phyloP scores from a whole-genome alignment of 176 grass and related monocot genomes.

The Triticum turgidum region DNA sequence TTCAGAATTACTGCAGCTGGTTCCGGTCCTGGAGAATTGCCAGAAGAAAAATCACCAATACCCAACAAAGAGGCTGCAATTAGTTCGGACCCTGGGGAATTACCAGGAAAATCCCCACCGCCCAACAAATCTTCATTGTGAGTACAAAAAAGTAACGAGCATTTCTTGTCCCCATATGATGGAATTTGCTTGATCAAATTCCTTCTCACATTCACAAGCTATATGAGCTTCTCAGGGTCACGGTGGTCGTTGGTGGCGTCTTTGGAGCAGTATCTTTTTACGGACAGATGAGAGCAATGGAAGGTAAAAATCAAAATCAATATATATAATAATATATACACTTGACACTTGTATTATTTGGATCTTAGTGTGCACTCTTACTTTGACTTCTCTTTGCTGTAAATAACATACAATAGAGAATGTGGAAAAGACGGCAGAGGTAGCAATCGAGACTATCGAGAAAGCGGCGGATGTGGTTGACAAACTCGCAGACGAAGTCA shows the following conservation, averaged over 20 bases:
- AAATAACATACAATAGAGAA: slow-evolving; percentile 21
- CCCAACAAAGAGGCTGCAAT: neutral
- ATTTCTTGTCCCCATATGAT: neutral
- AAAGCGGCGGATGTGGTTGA: slow-evolving; percentile 47
- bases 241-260: slow-evolving; percentile 37
- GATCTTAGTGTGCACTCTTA: neutral
- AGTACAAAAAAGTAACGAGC: neutral
- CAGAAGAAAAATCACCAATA: neutral
- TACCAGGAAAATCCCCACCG: slow-evolving; percentile 23
- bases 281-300: slow-evolving; percentile 37
- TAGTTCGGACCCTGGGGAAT: slow-evolving; percentile 7
- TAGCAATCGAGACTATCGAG: slow-evolving; percentile 43
- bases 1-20: slow-evolving; percentile 11
- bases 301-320: slow-evolving; percentile 18
- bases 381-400: neutral
- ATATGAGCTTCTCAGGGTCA: slow-evolving; percentile 31
- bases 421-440: slow-evolving; percentile 52
- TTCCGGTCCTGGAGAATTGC: neutral
- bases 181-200: neutral
- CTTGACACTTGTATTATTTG: neutral
- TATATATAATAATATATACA: neutral
- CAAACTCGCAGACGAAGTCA: slow-evolving; percentile 47
- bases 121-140: slow-evolving; percentile 46
- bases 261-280: slow-evolving; percentile 46
- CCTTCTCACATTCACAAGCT: neutral